Percentiles rank a stretch among this genome's conserved stretches.
Evolutionary conservation across 2,329 filamentous ascomycete genomes (phyloP).

Genomic region (Metarhizium brunneum): DNA sequence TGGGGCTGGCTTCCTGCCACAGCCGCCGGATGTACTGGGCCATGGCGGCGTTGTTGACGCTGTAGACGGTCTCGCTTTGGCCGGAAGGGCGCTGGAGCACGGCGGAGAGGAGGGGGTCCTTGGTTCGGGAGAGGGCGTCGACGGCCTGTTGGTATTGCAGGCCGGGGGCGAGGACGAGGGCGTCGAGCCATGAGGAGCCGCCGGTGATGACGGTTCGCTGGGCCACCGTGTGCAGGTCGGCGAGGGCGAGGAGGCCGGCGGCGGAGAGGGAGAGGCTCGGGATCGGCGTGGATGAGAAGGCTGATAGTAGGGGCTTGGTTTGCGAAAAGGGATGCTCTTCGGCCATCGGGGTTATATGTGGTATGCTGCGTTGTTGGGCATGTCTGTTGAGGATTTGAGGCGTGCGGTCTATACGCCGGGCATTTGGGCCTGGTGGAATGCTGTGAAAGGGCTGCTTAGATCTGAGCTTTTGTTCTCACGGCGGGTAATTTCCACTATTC

Average conservation of each 20-base stretch:
- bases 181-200: conserved; percentile 46
- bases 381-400: too few relatives aligned
- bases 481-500: too few relatives aligned
- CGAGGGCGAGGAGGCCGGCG: conserved; percentile 47
- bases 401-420: too few relatives aligned
- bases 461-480: too few relatives aligned
- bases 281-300: conserved; percentile 36
- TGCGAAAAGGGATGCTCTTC: neutral
- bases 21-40: conserved; percentile 32
- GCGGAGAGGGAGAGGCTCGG: conserved; percentile 37
- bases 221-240: conserved; percentile 47
- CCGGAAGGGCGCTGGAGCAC: neutral
- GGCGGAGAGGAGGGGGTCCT: conserved; percentile 22
- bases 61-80: conserved; percentile 15
- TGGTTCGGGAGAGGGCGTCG: conserved; percentile 36
- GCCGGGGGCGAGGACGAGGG: conserved; percentile 48
- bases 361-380: too few relatives aligned
- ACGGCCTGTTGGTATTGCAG: conserved; percentile 52
- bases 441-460: too few relatives aligned
- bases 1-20: conserved; percentile 12
- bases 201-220: conserved; percentile 47
- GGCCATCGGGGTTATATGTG: neutral
- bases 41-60: conserved; percentile 41
- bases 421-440: too few relatives aligned
- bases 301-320: conserved; percentile 22